Conservation (phyloP, 164 flowering plant genomes). For the Vitis cinerea region DNA sequence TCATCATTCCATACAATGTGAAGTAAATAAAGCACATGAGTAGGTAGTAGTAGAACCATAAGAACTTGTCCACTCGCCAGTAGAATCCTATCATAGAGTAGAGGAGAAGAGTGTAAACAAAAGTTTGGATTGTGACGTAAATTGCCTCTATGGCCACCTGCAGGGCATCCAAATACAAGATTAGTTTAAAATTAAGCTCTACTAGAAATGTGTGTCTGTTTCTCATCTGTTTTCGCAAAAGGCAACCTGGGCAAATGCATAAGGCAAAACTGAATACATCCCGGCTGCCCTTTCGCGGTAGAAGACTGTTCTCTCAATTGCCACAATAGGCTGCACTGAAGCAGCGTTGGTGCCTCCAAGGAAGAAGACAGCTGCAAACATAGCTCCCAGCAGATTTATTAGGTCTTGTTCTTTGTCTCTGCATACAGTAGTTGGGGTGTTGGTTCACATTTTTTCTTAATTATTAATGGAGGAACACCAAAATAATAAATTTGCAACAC, state of each 20-base stretch:
- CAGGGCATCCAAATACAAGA: background rate
- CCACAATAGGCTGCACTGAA: slow-evolving; percentile 31
- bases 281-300: slow-evolving; percentile 54
- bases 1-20: slow-evolving; percentile 55
- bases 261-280: slow-evolving; percentile 42
- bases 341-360: slow-evolving; percentile 42
- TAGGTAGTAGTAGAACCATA: slow-evolving; percentile 41
- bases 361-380: slow-evolving; percentile 39
- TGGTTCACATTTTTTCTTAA: background rate
- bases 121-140: slow-evolving; percentile 37
- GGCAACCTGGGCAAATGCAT: slow-evolving; percentile 47
- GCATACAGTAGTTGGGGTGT: background rate
- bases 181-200: no score
- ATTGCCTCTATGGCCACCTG: slow-evolving; percentile 44
- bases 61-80: slow-evolving; percentile 26
- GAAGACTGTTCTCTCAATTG: slow-evolving; percentile 48
- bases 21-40: slow-evolving; percentile 42
- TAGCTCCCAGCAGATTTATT: slow-evolving; percentile 40
- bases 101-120: slow-evolving; percentile 29
- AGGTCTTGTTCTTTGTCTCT: slow-evolving; percentile 40
- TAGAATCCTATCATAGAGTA: slow-evolving; percentile 50
- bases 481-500: background rate
- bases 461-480: background rate
- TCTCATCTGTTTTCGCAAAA: background rate
- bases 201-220: no score